Evolutionary conservation across 805 yeast species (phyloP), one percentile per base, ranked within the genome.

Genomic region (Cyberlindnera subsufficiens): DNA sequence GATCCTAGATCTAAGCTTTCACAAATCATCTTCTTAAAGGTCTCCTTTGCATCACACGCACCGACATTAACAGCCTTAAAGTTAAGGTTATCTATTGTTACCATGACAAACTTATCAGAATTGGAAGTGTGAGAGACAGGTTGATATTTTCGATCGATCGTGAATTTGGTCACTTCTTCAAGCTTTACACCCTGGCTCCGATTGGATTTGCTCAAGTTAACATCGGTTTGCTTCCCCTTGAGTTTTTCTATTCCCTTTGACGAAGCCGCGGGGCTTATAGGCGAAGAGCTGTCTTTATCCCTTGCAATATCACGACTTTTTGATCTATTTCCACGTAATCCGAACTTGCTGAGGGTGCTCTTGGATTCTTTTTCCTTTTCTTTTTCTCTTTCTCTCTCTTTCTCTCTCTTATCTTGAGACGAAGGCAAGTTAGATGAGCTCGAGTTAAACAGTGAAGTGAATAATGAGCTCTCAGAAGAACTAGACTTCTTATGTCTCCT

Each of bases 401-500:
- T 22, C 27, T 22, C 27, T 35, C 47, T 49, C 3, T 54, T 56
- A 7, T 50, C 53, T 10, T 44, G 45, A 7, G 52, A 30, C 20
- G 45, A 47, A 16, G 54, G 48, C 14, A 46, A 38, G 27, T 52
- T 48, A 3, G 58, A 40, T 5, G 63, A 56, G 11, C 72, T 65
- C 38, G 70, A 68, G 41, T 66, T 66, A 46, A 66, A 68, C 19
- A 66, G 44, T 15, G 64, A 52, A 27, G 63, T 68, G 43, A 69
- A 59, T 2, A 69, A 43, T 0, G 79, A 70, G 1, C 78, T 69
- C 42, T 78, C 83, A 0, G 82, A 74, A 0, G 86, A 79, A 38
- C 72, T 75, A n/a, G 82, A 73, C 43, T 85, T 72, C 38, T 75
- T 71, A 52, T 81, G 87, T 47, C 80, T 74, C 49, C 84, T 68